Evolutionary conservation across 2,329 filamentous ascomycete species (phyloP), one percentile per base, ranked within the genome.

Genomic region (Bipolaris victoriae): DNA sequence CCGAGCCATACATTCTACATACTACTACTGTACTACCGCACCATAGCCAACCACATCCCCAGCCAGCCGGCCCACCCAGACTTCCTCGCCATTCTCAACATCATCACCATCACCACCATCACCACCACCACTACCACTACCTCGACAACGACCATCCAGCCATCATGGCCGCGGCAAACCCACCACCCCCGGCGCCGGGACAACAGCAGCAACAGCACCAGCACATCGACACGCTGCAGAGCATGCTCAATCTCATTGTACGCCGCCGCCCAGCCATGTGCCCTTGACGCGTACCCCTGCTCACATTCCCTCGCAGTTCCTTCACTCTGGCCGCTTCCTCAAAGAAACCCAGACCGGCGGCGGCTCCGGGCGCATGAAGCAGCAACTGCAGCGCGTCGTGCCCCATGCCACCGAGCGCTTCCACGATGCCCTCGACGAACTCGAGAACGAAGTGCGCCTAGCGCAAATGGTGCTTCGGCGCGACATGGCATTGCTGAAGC

Each of bases 381-480:
- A 70, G 60, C 52, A 63, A 59, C 31, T 76, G 61, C 69, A 77
- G 59, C 72, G 78, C 49, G 74, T 69, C 39, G 67, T 83, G 13
- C 77, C 80, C 2, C 67, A 65, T 15, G 79, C 79, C 26, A 70
- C 75, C 15, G 71, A 74, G 33, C 71, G 76, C 61, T 84, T 81
- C 58, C 80, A 84, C 63, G 76, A 81, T 45, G 78, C 79, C n/a
- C 77, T 84, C n/a, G 81, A 84, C 68, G 74, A 79, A 55, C 74
- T 84, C 13, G 81, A 83, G 63, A 74, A 75, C 43, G 77, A 83
- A 51, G 66, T 83, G 40, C 64, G 61, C 55, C 62, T 68, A 16
- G 73, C 75, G 7, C 73, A 77, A 33, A 61, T 65, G 0, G 74
- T 76, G 7, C 57, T 77, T 52, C 69, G 74, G 7, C 56, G 75